Evolutionary conservation across 2,329 filamentous ascomycete genomes (phyloP).

Genomic region (Cercospora canescens): DNA sequence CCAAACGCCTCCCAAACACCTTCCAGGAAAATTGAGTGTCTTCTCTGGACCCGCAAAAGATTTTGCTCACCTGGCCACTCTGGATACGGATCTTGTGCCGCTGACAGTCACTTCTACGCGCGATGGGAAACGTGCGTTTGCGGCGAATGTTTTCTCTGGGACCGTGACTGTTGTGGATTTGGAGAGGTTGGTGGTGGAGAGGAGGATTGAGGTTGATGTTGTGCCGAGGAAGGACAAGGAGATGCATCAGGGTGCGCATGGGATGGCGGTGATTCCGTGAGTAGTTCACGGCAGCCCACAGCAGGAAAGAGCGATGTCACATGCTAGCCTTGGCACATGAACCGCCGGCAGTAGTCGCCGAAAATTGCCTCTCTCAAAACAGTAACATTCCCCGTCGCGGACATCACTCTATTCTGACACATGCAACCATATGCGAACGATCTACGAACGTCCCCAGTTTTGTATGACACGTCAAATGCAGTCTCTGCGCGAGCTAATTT

Average conservation of each 20-base stretch:
- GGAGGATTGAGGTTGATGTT: neutral
- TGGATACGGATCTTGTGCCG: neutral
- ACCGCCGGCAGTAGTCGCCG: neutral
- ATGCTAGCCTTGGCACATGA: too few relatives aligned
- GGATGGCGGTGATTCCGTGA: neutral
- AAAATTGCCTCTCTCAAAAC: neutral
- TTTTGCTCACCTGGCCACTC: neutral
- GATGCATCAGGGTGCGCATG: neutral
- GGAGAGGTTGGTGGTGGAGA: neutral
- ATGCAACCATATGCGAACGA: neutral
- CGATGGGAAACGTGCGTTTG: neutral
- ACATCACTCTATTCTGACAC: neutral
- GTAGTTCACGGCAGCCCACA: too few relatives aligned
- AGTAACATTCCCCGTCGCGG: neutral
- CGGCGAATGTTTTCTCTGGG: neutral
- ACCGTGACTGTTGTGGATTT: neutral
- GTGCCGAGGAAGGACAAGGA: neutral
- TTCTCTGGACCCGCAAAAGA: neutral
- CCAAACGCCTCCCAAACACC: neutral
- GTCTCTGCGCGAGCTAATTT: neutral
- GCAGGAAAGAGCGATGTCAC: too few relatives aligned
- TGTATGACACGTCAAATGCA: neutral
- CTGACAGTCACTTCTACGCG: neutral
- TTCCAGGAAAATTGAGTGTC: neutral
- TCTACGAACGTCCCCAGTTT: neutral